Evolutionary conservation across 495 filamentous ascomycete genomes (phyloP).

Genomic region (Mytilinidion resinicola): DNA sequence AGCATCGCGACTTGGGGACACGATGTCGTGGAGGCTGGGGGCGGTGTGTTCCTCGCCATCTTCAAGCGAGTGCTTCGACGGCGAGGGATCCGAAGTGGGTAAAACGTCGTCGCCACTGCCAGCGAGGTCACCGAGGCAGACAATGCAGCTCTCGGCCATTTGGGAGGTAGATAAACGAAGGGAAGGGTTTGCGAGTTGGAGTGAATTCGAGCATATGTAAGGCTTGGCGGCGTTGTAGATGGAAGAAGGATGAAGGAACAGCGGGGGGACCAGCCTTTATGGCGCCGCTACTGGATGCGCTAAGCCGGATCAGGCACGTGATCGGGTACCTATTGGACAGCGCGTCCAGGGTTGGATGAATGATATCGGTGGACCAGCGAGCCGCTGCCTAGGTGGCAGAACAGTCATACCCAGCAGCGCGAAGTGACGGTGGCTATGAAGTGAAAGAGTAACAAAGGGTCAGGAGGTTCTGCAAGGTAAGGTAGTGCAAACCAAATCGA

Average conservation of each 20-base stretch:
- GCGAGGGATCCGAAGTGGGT: constrained; percentile 37
- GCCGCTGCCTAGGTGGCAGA: not conserved
- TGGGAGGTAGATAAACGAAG: constrained; percentile 8
- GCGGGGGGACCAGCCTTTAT: constrained; percentile 1
- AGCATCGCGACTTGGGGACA: constrained; percentile 35
- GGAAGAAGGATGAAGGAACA: constrained; percentile 5
- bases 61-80: constrained; percentile 25
- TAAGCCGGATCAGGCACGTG: not conserved
- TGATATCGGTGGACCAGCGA: not conserved
- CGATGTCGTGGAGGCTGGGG: constrained; percentile 23
- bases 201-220: constrained; percentile 9
- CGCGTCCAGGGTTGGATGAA: no score
- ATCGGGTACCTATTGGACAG: no score
- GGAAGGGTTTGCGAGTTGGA: not conserved
- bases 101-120: constrained; percentile 48
- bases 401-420: no score
- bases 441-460: no score
- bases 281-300: not conserved
- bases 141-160: constrained; percentile 93
- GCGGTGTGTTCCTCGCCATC: constrained; percentile 26
- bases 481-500: no score
- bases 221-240: constrained; percentile 14
- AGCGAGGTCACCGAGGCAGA: constrained; percentile 88
- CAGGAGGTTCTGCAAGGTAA: no score
- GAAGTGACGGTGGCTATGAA: no score